A percentile compares a stretch with the other conserved stretches of the same genome.
Conservation (phyloP, 495 filamentous ascomycete genomes). For the Xylona heveae region DNA sequence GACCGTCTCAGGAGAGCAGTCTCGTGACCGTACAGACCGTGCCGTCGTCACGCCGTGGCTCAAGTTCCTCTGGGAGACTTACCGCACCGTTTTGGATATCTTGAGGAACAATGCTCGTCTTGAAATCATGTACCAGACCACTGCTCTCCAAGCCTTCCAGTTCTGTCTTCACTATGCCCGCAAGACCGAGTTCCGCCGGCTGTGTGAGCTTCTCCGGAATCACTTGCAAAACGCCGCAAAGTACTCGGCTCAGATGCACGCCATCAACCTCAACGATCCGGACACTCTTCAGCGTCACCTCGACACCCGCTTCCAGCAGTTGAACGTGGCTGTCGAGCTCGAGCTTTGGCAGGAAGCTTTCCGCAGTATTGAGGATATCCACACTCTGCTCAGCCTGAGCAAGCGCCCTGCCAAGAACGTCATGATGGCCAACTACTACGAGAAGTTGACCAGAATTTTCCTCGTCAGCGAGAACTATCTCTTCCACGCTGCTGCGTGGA, state of each 20-base stretch:
- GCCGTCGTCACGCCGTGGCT: constrained; percentile 98
- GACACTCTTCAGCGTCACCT: constrained; percentile 93
- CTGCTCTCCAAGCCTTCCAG: constrained; percentile 91
- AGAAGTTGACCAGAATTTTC: constrained; percentile 96
- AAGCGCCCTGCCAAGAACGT: constrained; percentile 98
- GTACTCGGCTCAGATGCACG: constrained; percentile 96
- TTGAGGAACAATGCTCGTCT: constrained; percentile 95
- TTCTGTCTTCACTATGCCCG: constrained; percentile 96
- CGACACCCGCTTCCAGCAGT: constrained; percentile 93
- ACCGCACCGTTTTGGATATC: constrained; percentile 94
- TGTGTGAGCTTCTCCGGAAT: constrained; percentile 94
- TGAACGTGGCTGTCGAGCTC: constrained; percentile 94
- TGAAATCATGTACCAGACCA: constrained; percentile 95
- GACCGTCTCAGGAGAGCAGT: constrained; percentile 95
- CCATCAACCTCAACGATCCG: constrained; percentile 93
- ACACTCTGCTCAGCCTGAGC: constrained; percentile 94
- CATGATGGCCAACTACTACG: constrained; percentile 99
- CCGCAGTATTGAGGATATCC: constrained; percentile 95
- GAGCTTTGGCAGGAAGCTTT: constrained; percentile 99
- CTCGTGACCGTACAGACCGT: constrained; percentile 85
- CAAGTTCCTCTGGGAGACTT: constrained; percentile 99
- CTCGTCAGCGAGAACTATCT: constrained; percentile 97
- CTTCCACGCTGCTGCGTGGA: constrained; percentile 96
- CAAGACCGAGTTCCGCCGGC: constrained; percentile 96
- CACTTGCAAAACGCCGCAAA: constrained; percentile 99